Base-by-base conservation (phyloP, 225 moss, liverwort and hornwort species). In the Anthoceros angustus region DNA sequence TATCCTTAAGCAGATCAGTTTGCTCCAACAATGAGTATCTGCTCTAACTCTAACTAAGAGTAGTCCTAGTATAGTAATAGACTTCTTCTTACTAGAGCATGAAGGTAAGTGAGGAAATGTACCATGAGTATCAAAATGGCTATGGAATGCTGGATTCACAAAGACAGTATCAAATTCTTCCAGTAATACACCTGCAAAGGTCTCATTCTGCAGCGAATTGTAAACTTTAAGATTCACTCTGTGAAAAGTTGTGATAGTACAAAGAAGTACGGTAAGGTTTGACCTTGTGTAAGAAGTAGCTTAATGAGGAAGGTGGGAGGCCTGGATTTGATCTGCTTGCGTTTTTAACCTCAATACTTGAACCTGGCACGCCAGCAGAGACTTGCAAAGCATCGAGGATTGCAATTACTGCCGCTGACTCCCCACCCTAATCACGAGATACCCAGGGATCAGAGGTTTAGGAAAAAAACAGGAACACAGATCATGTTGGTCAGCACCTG, bases 221-320 rank as follows among this genome's bases (percentile, higher is more conserved):
- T 32, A 4, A 32, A 32, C 32, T 32, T 32, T 32, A 32, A 32
- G 32, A 32, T 4, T 32, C 32, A 32, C 32, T 32, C 32, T 32
- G 32, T 32, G 32, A 32, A 32, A 32, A 32, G 2, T 32, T 32
- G 32, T 1, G 32, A 32, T 32, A 4, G 32, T 32, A 32, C 1
- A 32, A 32, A 32, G 4, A 1, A 32, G 32, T 32, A 32, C 1
- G 32, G 32, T 32, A 32, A 32, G 4, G 32, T 32, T 32, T 32
- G 4, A 77, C 80, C 69, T 77, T 83, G 61, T 98, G 87, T 46
- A 92, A 72, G 46, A 92, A 92, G 12, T 85, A 81, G 88, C 88
- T 89, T 68, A 98, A 81, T 64, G 92, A 87, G 18, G 98, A 98
- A 40, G 98, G 98, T 73, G 98, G 98, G 68, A 98, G 84, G 25